Evolutionary conservation across 31 red algal genomes (phyloP).

Genomic region (Bonnemaisonia californica): DNA sequence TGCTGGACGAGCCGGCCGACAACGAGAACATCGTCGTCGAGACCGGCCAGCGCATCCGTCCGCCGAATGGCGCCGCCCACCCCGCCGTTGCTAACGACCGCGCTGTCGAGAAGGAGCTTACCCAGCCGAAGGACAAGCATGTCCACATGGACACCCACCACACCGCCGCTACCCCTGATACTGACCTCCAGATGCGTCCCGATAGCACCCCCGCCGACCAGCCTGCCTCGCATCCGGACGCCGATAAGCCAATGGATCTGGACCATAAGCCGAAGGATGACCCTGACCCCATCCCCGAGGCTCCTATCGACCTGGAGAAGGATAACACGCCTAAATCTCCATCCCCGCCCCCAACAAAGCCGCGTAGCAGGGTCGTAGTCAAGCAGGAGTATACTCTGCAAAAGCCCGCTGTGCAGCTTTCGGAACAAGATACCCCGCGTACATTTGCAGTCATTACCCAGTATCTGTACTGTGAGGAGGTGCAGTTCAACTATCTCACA

Average conservation of each 20-base stretch:
- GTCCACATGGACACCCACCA: background rate
- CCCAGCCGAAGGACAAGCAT: background rate
- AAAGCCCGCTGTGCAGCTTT: conserved; percentile 36
- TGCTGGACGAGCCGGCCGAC: conserved; percentile 17
- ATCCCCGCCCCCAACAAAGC: background rate
- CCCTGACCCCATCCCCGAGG: no score
- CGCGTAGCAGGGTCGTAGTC: background rate
- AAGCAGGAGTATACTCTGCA: background rate
- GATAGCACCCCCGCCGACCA: background rate
- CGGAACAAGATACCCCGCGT: conserved; percentile 58
- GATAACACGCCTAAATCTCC: background rate
- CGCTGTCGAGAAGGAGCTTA: background rate
- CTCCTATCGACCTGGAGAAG: background rate
- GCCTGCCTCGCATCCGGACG: background rate
- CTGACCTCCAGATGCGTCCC: background rate
- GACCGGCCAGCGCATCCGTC: background rate
- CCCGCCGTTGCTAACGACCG: background rate
- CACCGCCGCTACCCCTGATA: background rate
- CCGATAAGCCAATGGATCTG: background rate
- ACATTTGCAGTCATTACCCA: conserved; percentile 68
- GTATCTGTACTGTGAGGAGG: conserved; percentile 73
- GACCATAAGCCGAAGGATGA: background rate
- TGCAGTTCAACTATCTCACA: conserved; percentile 71
- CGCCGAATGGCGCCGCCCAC: background rate
- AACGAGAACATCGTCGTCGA: conserved; percentile 4